These are phyloP conservation scores for Fusarium sp. DNA, from an alignment of 2,329 filamentous ascomycete species.

Conservation along the genomic window DNA sequence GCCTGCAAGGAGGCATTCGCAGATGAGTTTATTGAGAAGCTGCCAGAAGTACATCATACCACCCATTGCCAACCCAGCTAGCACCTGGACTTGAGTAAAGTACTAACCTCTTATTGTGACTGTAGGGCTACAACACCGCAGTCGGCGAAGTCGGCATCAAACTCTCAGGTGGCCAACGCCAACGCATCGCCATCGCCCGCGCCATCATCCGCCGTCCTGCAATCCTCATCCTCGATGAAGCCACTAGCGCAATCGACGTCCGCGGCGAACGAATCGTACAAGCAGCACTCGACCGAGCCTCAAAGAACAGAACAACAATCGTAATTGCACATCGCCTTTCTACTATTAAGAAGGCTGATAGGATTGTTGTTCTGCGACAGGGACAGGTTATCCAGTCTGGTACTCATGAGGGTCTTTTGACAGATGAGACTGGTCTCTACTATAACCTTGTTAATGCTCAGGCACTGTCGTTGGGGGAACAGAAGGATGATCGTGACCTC, in stretches of 20 bases:
- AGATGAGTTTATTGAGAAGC: conserved; percentile 72
- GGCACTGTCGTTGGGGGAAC: conserved; percentile 61
- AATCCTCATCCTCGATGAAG: conserved; percentile 79
- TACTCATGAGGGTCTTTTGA: conserved; percentile 76
- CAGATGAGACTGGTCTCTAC: conserved; percentile 69
- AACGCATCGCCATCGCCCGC: conserved; percentile 80
- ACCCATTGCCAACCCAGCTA: neutral
- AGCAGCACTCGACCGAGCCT: conserved; percentile 68
- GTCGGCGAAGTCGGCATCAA: conserved; percentile 83
- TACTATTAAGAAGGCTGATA: conserved; percentile 79
- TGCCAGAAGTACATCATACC: conserved; percentile 59
- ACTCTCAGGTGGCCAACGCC: conserved; percentile 82
- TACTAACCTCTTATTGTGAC: neutral
- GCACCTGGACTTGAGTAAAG: neutral
- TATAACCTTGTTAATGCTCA: conserved; percentile 72
- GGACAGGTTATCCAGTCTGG: conserved; percentile 78
- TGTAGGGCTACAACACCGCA: conserved; percentile 73
- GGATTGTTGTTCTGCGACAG: conserved; percentile 78
- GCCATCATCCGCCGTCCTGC: conserved; percentile 75
- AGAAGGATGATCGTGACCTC: conserved; percentile 13
- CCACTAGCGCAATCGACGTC: conserved; percentile 72
- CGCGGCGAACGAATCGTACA: conserved; percentile 69
- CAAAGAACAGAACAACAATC: conserved; percentile 72
- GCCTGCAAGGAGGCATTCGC: conserved; percentile 75
- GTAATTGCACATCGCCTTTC: conserved; percentile 78